Percentiles rank a stretch among this genome's conserved stretches.
These are phyloP conservation scores for Zygosaccharomyces bisporus DNA, from an alignment of 805 yeast species.

Conservation along the genomic window DNA sequence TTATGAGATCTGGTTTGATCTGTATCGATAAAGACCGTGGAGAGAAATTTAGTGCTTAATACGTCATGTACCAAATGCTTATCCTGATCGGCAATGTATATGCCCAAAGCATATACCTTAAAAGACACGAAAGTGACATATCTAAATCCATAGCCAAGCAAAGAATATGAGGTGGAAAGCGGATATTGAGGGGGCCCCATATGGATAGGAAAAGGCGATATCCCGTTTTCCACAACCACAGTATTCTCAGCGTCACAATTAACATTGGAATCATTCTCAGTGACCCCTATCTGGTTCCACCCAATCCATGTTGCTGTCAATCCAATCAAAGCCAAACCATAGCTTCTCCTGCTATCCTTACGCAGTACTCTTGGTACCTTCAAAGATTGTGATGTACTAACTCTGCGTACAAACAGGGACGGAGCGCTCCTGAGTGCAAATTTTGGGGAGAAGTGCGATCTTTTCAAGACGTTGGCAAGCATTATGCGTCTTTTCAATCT, in stretches of 20 bases:
- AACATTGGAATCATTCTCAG: slow-evolving; percentile 12
- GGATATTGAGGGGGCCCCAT: slow-evolving; percentile 26
- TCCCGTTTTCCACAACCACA: slow-evolving; percentile 47
- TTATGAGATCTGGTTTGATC: slow-evolving; percentile 35
- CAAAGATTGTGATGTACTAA: background rate
- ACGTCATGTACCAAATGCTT: slow-evolving; percentile 39
- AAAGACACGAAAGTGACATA: slow-evolving; percentile 76
- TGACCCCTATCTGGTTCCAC: background rate
- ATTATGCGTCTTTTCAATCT: slow-evolving; percentile 1
- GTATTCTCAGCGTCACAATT: slow-evolving; percentile 26
- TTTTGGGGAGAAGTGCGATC: background rate
- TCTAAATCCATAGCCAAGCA: slow-evolving; percentile 79
- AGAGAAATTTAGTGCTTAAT: slow-evolving; percentile 43
- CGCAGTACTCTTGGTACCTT: background rate
- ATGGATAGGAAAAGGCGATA: slow-evolving; percentile 46
- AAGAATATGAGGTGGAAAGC: slow-evolving; percentile 41
- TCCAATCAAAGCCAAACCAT: slow-evolving; percentile 6
- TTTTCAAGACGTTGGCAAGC: background rate
- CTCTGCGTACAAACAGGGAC: background rate
- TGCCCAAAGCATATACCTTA: slow-evolving; percentile 83
- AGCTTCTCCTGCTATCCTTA: background rate
- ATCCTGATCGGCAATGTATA: slow-evolving; percentile 69
- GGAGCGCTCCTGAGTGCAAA: background rate
- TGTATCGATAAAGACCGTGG: slow-evolving; percentile 37
- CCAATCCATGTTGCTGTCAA: slow-evolving; percentile 8